Evolutionary conservation across 2,329 filamentous ascomycete genomes (phyloP), one percentile per base, ranked within the genome.

Genomic region (Botryotinia narcissicola): DNA sequence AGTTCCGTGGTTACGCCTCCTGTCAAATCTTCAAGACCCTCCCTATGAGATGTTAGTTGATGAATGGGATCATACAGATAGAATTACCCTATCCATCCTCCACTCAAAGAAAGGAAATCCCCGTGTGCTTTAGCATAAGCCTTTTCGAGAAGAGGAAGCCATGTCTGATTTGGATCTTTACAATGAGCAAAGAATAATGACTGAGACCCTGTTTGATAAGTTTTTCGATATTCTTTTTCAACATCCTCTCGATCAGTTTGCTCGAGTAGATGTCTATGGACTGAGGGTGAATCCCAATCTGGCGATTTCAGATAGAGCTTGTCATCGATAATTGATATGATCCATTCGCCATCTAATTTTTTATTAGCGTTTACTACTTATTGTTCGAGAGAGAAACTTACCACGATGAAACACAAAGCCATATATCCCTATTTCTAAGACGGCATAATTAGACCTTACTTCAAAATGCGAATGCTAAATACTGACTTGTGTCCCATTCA

Each of bases 251-350:
- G 88, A 79, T 93, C 92, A 66, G 93, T 90, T 78, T 94, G 91
- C 78, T 94, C 89, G 79, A 94, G 88, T 37, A 94, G 85, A 71
- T 92, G 88, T 57, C 93, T 89, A 79, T 94, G 92, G 80, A 92
- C 87, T 69, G 92, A 90, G 1, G 90, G 91, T 48, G 93, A 92
- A 76, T 97, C 93, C 84, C 93, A 97, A 79, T 92, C 91, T 7
- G 93, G 92, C 2, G 92, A 93, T 74, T 91, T 93, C 29, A 97
- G 87, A 81, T 93, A 97, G 4, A 97, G 86, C 82, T 97, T 97
- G 82, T 97, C 94, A 80, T 97, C 94, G 74, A 97, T 90, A 75
- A 97, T 95, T 73, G 93, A 94, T 78, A 94, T 94, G 73, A 95
- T 92, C 94, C 94, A 97, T 82, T 96, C 93, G 71, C 94, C 94